Base-by-base conservation (phyloP, 371 early-diverging fungal species). In the Mucor racemosus region DNA sequence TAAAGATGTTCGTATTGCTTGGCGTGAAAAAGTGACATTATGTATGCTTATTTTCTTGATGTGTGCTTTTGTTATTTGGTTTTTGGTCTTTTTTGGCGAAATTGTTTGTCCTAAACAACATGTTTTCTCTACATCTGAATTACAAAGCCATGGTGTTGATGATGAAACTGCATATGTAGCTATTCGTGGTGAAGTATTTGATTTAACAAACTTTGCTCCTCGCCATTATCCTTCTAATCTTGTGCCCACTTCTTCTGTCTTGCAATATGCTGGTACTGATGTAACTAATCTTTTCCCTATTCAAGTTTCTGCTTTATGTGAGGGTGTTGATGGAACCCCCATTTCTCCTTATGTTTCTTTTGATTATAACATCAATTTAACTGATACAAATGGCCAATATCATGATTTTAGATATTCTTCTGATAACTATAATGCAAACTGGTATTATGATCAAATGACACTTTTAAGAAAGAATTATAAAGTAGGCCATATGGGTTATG, bases 21-120 rank as follows among this genome's bases (percentile, higher is more conserved):
- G 98, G 98, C 89, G 97, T 59, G 98, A 98, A 78, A 97, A 98
- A 80, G 88, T 98, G 5, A 91, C 97, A 1, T 85, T 99, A 13
- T 96, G 96, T 75, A 77, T 93, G 66, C 69, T 99, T 58, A 96
- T 99, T 64, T 77, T 92, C 39, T 74, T 94, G 36, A 72, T 94
- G 78, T 94, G 92, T 67, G 86, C 84, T 5, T 76, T 90, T 66
- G 88, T 96, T 55, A 86, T 98, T 40, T 95, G 97, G 84, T 95
- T 94, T 77, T 92, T 99, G 67, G 89, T 94, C 11, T 91, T 94
- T 58, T 85, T 97, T 42, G 94, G 97, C 26, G 80, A 89, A 66
- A 68, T 95, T 56, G 84, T 99, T 15, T 99, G 99, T 78, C 97
- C 97, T 6, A 85, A 86, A 55, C 88, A 91, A 62, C 81, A 92